A percentile compares a stretch with the other conserved stretches of the same genome.
phyloP scores from a whole-genome alignment of 2,329 filamentous ascomycete species.

The Colletotrichum shisoi region DNA sequence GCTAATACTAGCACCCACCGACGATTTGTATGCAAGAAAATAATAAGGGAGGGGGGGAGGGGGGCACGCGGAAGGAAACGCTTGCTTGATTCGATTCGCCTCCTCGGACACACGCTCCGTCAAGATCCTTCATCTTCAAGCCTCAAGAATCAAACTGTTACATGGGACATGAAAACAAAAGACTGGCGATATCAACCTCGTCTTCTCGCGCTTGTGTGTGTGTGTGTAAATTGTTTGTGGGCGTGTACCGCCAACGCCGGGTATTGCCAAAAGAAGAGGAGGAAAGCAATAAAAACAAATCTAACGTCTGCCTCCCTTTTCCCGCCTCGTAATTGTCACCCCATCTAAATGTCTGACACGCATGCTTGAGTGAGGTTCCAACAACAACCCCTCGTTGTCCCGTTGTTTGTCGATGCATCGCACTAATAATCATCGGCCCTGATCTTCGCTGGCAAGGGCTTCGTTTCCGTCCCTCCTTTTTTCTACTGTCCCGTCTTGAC shows the following conservation, averaged over 20 bases:
- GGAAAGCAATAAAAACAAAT: slow-evolving; percentile 7
- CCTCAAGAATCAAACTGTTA: too few species aligned
- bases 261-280: slow-evolving; percentile 6
- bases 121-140: too few species aligned
- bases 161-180: neutral
- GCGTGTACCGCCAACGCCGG: slow-evolving; percentile 13
- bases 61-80: neutral
- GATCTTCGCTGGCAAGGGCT: neutral
- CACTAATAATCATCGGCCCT: neutral
- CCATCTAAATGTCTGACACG: slow-evolving; percentile 11
- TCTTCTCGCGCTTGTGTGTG: too few species aligned
- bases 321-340: neutral
- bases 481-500: slow-evolving; percentile 30
- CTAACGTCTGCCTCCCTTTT: slow-evolving; percentile 6
- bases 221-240: neutral
- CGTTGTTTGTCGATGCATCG: neutral
- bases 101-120: too few species aligned
- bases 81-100: neutral
- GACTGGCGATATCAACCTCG: neutral
- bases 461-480: too few species aligned
- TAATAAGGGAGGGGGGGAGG: too few species aligned
- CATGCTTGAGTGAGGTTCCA: neutral
- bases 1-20: neutral
- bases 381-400: neutral
- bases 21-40: neutral